These are phyloP conservation scores for Capronia americana DNA, from an alignment of 2,329 filamentous ascomycete species.

Conservation along the genomic window DNA sequence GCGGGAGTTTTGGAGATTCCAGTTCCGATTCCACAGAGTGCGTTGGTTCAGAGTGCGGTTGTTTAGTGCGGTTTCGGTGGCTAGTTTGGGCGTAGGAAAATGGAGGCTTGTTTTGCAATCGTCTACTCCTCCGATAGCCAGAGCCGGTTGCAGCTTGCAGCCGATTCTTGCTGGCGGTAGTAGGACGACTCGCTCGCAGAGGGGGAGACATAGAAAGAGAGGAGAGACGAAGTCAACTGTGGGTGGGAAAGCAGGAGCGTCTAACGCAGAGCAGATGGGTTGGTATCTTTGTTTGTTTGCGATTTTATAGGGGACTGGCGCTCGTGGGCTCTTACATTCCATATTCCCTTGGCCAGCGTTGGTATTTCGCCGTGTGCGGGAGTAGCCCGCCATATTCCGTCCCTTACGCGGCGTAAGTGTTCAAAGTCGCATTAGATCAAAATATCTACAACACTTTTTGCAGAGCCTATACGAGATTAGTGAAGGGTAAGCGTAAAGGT, in stretches of 20 bases:
- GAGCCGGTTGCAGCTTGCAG: slow-evolving; percentile 18
- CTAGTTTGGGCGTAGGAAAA: slow-evolving; percentile 14
- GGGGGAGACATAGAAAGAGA: slow-evolving; percentile 14
- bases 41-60: slow-evolving; percentile 7
- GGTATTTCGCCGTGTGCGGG: too few species aligned
- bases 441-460: too few species aligned
- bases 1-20: slow-evolving; percentile 15
- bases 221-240: slow-evolving; percentile 11
- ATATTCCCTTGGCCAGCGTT: not conserved
- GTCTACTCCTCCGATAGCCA: slow-evolving; percentile 15
- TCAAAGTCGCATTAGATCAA: too few species aligned
- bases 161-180: slow-evolving; percentile 10
- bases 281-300: slow-evolving; percentile 19
- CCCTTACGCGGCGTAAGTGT: too few species aligned
- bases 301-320: slow-evolving; percentile 16
- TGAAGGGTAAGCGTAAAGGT: too few species aligned
- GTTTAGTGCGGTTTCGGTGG: slow-evolving; percentile 13
- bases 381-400: too few species aligned
- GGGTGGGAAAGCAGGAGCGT: slow-evolving; percentile 12
- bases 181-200: slow-evolving; percentile 17
- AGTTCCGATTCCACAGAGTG: slow-evolving; percentile 6
- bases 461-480: too few species aligned
- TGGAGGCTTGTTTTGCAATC: slow-evolving; percentile 21
- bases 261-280: slow-evolving; percentile 6
- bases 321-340: slow-evolving; percentile 13